Conservation (phyloP, 768 basidiomycete genomes). For the Clathrus columnatus region DNA sequence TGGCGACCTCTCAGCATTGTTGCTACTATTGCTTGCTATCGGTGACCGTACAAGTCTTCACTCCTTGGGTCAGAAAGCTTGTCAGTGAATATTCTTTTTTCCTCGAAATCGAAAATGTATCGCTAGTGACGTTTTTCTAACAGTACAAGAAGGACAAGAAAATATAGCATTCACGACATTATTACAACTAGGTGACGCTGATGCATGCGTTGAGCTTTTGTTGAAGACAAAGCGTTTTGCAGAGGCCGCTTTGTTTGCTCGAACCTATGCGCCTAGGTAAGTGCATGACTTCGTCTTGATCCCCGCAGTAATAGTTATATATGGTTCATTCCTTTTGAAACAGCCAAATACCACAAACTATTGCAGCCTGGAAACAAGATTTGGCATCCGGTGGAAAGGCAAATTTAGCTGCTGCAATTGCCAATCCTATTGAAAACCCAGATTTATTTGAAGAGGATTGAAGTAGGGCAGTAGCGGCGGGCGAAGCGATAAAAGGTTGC, state of each 20-base stretch:
- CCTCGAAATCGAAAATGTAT: too few relatives aligned
- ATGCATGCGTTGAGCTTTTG: conserved; percentile 75
- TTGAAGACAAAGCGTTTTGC: conserved; percentile 78
- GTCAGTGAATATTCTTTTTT: conserved; percentile 32
- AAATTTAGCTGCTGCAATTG: conserved; percentile 74
- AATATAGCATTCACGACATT: conserved; percentile 91
- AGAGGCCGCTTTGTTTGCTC: conserved; percentile 89
- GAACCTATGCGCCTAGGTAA: conserved; percentile 86
- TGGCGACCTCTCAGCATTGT: conserved; percentile 78
- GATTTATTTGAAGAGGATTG: conserved; percentile 77
- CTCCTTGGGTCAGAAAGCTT: conserved; percentile 56
- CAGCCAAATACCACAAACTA: conserved; percentile 56
- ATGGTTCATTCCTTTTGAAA: not conserved
- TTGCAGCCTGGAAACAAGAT: conserved; percentile 74
- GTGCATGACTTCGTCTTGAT: conserved; percentile 16
- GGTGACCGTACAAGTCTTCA: conserved; percentile 70
- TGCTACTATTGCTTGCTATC: conserved; percentile 72
- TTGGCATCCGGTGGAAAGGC: conserved; percentile 57
- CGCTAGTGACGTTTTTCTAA: too few relatives aligned
- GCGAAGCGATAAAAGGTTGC: too few relatives aligned
- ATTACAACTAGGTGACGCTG: conserved; percentile 75
- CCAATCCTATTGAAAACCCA: conserved; percentile 57
- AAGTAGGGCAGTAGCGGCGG: too few relatives aligned
- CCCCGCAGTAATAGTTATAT: not conserved
- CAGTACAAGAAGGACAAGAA: conserved; percentile 61